phyloP scores from a whole-genome alignment of 2,329 filamentous ascomycete genomes.

The Microcyclospora pomicola region DNA sequence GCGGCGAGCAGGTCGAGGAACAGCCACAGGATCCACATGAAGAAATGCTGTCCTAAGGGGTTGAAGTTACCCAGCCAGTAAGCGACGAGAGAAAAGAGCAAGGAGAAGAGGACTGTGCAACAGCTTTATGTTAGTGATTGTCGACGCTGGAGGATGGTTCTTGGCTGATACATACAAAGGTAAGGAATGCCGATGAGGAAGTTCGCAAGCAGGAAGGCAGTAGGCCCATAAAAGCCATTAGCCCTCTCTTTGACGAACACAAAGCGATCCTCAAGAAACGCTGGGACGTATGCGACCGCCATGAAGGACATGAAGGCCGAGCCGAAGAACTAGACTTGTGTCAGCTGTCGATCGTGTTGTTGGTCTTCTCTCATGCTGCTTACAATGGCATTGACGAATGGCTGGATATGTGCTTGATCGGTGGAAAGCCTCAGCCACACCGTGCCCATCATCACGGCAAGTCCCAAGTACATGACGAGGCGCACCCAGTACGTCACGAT shows the following conservation, averaged over 20 bases:
- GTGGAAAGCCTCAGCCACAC: constrained; percentile 63
- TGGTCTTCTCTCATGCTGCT: constrained; percentile 2
- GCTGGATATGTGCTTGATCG: constrained; percentile 57
- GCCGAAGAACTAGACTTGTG: constrained; percentile 30
- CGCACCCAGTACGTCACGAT: constrained; percentile 69
- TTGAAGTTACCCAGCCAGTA: constrained; percentile 72
- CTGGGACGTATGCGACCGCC: constrained; percentile 62
- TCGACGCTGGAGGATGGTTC: too few species aligned
- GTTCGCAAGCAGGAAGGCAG: constrained; percentile 58
- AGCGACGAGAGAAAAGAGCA: constrained; percentile 51
- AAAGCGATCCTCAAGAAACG: constrained; percentile 62
- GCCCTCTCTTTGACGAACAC: constrained; percentile 61
- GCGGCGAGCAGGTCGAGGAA: constrained; percentile 73
- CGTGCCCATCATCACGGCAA: constrained; percentile 75
- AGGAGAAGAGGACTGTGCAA: background rate
- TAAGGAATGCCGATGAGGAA: constrained; percentile 70
- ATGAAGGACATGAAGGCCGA: constrained; percentile 37
- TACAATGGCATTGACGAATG: constrained; percentile 61
- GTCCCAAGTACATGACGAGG: constrained; percentile 61
- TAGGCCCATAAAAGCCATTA: constrained; percentile 64
- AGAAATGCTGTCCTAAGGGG: constrained; percentile 51
- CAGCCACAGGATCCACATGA: constrained; percentile 67
- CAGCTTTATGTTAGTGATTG: too few species aligned
- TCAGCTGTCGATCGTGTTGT: too few species aligned
- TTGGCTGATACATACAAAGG: constrained; percentile 43